These are phyloP conservation scores for Calocybe gangraenosa DNA, from an alignment of 768 basidiomycete species.

Conservation along the genomic window DNA sequence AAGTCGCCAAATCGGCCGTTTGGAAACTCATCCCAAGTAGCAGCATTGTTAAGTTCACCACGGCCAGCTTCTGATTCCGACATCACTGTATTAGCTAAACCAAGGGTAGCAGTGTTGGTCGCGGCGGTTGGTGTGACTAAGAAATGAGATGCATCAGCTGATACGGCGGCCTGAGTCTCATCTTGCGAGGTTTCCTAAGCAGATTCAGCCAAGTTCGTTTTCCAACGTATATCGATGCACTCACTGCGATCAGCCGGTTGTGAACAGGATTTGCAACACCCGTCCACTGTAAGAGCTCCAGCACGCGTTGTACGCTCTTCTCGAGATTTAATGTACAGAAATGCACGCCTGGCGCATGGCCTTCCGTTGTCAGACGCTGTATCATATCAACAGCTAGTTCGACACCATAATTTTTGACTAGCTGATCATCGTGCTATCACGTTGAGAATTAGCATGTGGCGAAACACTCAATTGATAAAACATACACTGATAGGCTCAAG, in stretches of 20 bases:
- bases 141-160: constrained; percentile 30
- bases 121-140: constrained; percentile 65
- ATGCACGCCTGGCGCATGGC: constrained; percentile 73
- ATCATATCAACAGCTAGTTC: constrained; percentile 81
- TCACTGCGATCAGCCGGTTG: constrained; percentile 69
- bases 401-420: constrained; percentile 95
- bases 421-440: constrained; percentile 82
- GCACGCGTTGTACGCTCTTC: constrained; percentile 83
- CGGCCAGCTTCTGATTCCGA: constrained; percentile 57
- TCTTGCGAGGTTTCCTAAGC: constrained; percentile 33
- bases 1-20: constrained; percentile 98
- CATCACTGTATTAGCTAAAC: constrained; percentile 44
- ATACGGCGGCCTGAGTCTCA: constrained; percentile 22
- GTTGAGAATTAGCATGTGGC: neutral
- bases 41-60: constrained; percentile 73
- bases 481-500: constrained; percentile 75
- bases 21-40: constrained; percentile 93
- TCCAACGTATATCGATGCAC: constrained; percentile 2
- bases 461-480: constrained; percentile 6
- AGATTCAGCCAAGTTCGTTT: neutral
- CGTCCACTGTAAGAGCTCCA: constrained; percentile 79
- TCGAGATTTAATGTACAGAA: constrained; percentile 97
- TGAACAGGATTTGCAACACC: constrained; percentile 34
- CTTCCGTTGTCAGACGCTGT: constrained; percentile 46
- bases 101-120: constrained; percentile 54